These are phyloP conservation scores for Schizophyllum amplum DNA, from an alignment of 1,284 basidiomycete species.

Conservation along the genomic window DNA sequence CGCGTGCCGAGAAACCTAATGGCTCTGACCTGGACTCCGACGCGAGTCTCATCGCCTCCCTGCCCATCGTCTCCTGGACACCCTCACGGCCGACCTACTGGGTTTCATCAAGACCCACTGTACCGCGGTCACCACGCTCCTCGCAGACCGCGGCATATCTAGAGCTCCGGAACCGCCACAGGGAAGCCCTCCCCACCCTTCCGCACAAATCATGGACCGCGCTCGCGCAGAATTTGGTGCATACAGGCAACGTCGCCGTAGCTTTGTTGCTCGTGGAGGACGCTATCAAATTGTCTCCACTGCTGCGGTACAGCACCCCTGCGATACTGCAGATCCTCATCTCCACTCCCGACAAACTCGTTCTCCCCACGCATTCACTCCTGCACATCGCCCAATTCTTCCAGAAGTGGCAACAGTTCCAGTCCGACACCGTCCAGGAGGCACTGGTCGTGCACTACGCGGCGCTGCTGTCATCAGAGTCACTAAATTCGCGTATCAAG, in stretches of 20 bases:
- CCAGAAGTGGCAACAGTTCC: constrained; percentile 1
- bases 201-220: neutral
- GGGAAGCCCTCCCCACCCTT: neutral
- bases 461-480: neutral
- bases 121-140: neutral
- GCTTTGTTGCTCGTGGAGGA: constrained; percentile 8
- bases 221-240: neutral
- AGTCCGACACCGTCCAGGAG: neutral
- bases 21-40: neutral
- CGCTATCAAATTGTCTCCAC: constrained; percentile 7
- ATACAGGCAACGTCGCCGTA: neutral
- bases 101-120: neutral
- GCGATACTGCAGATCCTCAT: constrained; percentile 4
- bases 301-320: neutral
- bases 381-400: constrained; percentile 1
- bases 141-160: neutral
- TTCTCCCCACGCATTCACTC: constrained; percentile 1
- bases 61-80: neutral
- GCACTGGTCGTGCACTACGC: neutral
- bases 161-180: neutral
- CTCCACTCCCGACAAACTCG: constrained; percentile 4
- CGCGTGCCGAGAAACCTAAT: neutral
- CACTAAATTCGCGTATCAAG: too few relatives aligned
- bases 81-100: neutral
- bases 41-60: neutral